phyloP scores from a whole-genome alignment of 768 basidiomycete genomes.

The Lentinula raphanica region DNA sequence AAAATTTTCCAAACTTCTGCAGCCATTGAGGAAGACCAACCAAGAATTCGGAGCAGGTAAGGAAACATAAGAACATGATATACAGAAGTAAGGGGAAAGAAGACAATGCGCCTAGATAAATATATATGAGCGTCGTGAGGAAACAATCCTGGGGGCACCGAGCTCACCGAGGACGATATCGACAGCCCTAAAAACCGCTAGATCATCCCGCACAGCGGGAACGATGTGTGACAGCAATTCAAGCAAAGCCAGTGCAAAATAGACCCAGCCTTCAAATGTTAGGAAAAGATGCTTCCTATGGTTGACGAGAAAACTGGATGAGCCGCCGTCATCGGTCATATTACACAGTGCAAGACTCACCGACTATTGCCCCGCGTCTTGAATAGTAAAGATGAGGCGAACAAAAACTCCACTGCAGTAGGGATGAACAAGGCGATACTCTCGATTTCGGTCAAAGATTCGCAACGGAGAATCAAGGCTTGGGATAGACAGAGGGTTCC shows the following conservation, averaged over 20 bases:
- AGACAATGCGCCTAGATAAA: conserved; percentile 43
- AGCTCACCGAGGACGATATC: conserved; percentile 60
- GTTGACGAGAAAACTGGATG: not conserved
- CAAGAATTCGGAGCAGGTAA: conserved; percentile 47
- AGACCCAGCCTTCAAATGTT: conserved; percentile 55
- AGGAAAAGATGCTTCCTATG: conserved; percentile 56
- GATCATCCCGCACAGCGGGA: conserved; percentile 43
- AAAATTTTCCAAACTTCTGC: conserved; percentile 36
- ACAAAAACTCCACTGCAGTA: conserved; percentile 55
- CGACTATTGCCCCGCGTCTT: conserved; percentile 42
- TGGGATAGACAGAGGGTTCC: conserved; percentile 64
- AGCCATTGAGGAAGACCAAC: conserved; percentile 47
- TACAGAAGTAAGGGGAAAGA: conserved; percentile 64
- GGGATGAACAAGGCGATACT: conserved; percentile 54
- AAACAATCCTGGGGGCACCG: too few species aligned
- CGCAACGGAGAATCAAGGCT: conserved; percentile 67
- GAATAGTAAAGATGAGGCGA: conserved; percentile 48
- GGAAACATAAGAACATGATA: conserved; percentile 55
- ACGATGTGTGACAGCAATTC: conserved; percentile 56
- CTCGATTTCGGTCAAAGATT: conserved; percentile 43
- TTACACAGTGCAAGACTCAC: conserved; percentile 30
- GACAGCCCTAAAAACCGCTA: conserved; percentile 43
- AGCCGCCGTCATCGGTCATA: not conserved
- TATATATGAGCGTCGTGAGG: not conserved
- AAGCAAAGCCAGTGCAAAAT: conserved; percentile 52